These are phyloP conservation scores for Cryptococcus sp. DNA, from an alignment of 1,284 basidiomycete genomes.

Conservation along the genomic window DNA sequence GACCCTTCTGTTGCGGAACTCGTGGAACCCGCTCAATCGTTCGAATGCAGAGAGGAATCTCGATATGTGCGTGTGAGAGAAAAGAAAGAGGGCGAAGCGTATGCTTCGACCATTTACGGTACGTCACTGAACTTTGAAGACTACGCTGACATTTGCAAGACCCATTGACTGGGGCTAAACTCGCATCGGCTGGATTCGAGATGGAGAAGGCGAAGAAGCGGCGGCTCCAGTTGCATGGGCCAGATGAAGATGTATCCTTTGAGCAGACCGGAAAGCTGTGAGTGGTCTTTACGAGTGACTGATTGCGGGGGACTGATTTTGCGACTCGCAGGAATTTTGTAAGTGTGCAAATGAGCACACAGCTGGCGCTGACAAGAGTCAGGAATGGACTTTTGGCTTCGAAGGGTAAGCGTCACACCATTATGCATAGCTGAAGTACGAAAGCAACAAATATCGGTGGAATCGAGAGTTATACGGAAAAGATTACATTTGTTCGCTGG, in stretches of 20 bases:
- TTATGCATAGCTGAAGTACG: neutral
- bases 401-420: slow-evolving; percentile 36
- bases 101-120: slow-evolving; percentile 44
- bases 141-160: slow-evolving; percentile 25
- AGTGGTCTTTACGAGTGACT: slow-evolving; percentile 14
- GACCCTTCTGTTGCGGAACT: slow-evolving; percentile 36
- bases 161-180: slow-evolving; percentile 41
- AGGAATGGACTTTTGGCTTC: slow-evolving; percentile 52
- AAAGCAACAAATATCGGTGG: slow-evolving; percentile 50
- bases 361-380: neutral
- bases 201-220: slow-evolving; percentile 41
- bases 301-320: slow-evolving; percentile 9
- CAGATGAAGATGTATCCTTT: slow-evolving; percentile 46
- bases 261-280: slow-evolving; percentile 48
- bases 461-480: slow-evolving; percentile 42
- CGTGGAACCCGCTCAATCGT: slow-evolving; percentile 20
- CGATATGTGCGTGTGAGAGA: slow-evolving; percentile 41
- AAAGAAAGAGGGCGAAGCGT: slow-evolving; percentile 33
- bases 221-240: slow-evolving; percentile 48
- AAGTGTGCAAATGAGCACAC: slow-evolving; percentile 5
- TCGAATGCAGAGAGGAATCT: slow-evolving; percentile 2
- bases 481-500: slow-evolving; percentile 49
- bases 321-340: slow-evolving; percentile 25
- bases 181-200: slow-evolving; percentile 39
- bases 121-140: slow-evolving; percentile 12